These are phyloP conservation scores for Dactylellina sp. DNA, from an alignment of 2,329 filamentous ascomycete species.

Conservation along the genomic window DNA sequence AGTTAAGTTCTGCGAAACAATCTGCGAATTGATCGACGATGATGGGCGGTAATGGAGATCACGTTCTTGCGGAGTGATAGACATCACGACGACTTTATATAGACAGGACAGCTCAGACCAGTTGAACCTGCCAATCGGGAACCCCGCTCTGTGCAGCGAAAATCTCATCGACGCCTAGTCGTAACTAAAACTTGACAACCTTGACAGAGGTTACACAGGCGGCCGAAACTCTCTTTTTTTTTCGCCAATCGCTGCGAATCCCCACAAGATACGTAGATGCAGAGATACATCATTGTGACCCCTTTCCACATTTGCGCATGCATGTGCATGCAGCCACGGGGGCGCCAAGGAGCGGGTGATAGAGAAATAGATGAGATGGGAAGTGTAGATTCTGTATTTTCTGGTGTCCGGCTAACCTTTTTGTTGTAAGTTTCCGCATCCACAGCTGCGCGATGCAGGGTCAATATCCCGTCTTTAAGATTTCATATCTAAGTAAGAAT, in stretches of 20 bases:
- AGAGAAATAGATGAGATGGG: neutral
- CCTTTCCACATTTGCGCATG: neutral
- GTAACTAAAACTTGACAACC: conserved; percentile 3
- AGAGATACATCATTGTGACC: too few species aligned
- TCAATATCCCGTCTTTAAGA: too few species aligned
- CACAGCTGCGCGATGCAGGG: too few species aligned
- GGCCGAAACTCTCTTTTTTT: too few species aligned
- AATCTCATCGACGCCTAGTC: conserved; percentile 6
- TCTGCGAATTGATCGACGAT: neutral
- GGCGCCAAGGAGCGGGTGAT: neutral
- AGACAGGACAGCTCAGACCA: too few species aligned
- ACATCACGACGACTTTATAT: conserved; percentile 21
- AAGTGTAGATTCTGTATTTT: too few species aligned
- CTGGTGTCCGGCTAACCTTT: too few species aligned
- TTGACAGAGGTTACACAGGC: neutral
- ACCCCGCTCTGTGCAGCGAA: conserved; percentile 2
- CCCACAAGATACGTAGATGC: too few species aligned
- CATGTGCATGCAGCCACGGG: conserved; percentile 3
- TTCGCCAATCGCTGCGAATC: too few species aligned
- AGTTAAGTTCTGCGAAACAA: too few species aligned
- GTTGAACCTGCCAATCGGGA: neutral
- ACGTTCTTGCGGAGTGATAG: neutral
- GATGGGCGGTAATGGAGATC: neutral
- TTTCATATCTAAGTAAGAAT: too few species aligned
- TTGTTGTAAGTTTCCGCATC: too few species aligned